A percentile compares a stretch with the other conserved stretches of the same genome.
These are phyloP conservation scores for Nannochloropsis gaditana DNA, from an alignment of 108 stramenopile species.

Conservation along the genomic window DNA sequence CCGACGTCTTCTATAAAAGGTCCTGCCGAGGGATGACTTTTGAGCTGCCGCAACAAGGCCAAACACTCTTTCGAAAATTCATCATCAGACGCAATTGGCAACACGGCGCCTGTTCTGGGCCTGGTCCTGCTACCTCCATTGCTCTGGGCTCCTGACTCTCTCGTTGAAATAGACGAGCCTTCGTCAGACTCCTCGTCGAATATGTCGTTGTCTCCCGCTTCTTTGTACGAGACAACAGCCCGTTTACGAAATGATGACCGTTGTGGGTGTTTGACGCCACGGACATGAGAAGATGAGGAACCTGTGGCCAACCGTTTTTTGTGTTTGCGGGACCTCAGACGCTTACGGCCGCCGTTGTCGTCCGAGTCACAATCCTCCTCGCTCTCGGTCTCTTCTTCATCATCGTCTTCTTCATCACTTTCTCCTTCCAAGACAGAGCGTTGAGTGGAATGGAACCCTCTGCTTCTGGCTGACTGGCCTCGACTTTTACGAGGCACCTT, in stretches of 20 bases:
- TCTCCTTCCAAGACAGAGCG: not conserved
- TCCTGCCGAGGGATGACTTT: not conserved
- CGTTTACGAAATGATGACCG: not conserved
- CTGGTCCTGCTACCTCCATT: conserved; percentile 1
- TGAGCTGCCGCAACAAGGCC: not conserved
- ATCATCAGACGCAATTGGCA: not conserved
- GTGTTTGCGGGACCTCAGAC: not conserved
- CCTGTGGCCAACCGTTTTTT: not conserved
- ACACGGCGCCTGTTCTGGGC: not conserved
- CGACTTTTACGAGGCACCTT: not conserved
- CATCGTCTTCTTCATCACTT: conserved; percentile 31
- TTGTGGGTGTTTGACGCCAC: not conserved
- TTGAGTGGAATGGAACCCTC: not conserved
- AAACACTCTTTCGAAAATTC: not conserved
- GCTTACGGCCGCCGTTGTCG: conserved; percentile 15
- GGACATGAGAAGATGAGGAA: not conserved
- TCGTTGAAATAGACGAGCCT: not conserved
- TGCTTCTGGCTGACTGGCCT: not conserved
- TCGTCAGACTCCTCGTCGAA: conserved; percentile 1
- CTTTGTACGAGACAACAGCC: not conserved
- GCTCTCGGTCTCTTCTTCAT: conserved; percentile 27
- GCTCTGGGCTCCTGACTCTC: not conserved
- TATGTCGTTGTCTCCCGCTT: not conserved
- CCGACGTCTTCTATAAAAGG: not conserved
- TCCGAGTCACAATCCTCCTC: conserved; percentile 8